Percentiles rank a stretch among this genome's conserved stretches.
Conservation (phyloP, 768 basidiomycete genomes). For the Kwoniella bestiolae region DNA sequence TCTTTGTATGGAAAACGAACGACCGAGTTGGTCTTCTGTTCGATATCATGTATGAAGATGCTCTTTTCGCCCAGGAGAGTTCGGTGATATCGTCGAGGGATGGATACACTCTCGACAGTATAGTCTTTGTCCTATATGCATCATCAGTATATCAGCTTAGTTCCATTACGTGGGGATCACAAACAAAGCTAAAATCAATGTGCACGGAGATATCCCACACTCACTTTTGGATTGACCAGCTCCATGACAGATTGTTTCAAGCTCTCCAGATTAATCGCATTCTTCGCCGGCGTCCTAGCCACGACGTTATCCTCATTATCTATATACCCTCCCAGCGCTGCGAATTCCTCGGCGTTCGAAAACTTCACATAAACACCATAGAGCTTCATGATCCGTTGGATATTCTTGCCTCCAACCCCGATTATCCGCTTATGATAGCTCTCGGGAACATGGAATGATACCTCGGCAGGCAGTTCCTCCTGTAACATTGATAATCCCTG, state of each 20-base stretch:
- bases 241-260: slow-evolving; percentile 97
- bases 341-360: slow-evolving; percentile 96
- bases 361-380: slow-evolving; percentile 99
- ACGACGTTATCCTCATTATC: slow-evolving; percentile 99
- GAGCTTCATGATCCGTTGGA: slow-evolving; percentile 99
- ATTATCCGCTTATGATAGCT: slow-evolving; percentile 99
- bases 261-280: slow-evolving; percentile 90
- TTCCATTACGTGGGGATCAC: not conserved
- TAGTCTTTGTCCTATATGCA: slow-evolving; percentile 89
- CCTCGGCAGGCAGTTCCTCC: slow-evolving; percentile 97
- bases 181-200: not conserved
- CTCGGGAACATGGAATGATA: slow-evolving; percentile 98
- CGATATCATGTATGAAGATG: slow-evolving; percentile 96
- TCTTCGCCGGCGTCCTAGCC: slow-evolving; percentile 97
- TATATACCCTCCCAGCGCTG: slow-evolving; percentile 87
- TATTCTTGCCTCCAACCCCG: slow-evolving; percentile 95
- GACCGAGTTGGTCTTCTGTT: slow-evolving; percentile 90
- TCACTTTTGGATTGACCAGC: slow-evolving; percentile 90
- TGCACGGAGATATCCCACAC: no score
- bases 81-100: slow-evolving; percentile 93
- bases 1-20: slow-evolving; percentile 68
- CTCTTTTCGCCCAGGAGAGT: slow-evolving; percentile 93
- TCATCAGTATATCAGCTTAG: slow-evolving; percentile 13
- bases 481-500: slow-evolving; percentile 87
- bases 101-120: slow-evolving; percentile 86